These are phyloP conservation scores for Boletus smithii DNA, from an alignment of 1,284 basidiomycete genomes.

Conservation along the genomic window DNA sequence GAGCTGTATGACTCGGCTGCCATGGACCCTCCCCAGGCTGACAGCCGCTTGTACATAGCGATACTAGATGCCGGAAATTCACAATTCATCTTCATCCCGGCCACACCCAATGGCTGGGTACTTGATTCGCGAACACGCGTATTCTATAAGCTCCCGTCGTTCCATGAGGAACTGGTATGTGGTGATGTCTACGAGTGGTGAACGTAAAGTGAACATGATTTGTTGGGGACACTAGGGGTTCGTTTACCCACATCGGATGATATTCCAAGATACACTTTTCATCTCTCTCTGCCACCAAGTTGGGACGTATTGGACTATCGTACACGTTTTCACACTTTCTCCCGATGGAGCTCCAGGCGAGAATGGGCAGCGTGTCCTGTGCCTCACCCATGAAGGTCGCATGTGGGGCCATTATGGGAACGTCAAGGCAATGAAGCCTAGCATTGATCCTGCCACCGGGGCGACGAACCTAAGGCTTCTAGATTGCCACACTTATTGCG, in stretches of 20 bases:
- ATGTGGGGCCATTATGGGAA: not conserved
- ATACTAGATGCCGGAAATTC: not conserved
- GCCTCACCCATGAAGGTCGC: not conserved
- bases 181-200: not conserved
- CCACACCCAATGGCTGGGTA: not conserved
- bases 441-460: no score
- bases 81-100: not conserved
- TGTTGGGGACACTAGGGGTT: not conserved
- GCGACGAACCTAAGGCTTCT: no score
- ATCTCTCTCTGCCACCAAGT: no score
- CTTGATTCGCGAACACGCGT: not conserved
- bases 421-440: no score
- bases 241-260: not conserved
- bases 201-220: not conserved
- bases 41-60: no score
- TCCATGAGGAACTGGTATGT: slow-evolving; percentile 1
- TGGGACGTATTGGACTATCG: no score
- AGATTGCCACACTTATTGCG: no score
- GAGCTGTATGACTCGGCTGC: not conserved
- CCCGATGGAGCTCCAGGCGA: not conserved
- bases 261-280: not conserved
- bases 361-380: no score
- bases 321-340: not conserved
- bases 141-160: not conserved
- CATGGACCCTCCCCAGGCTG: not conserved